Base-by-base conservation (phyloP, 345 rosid genomes). In the Euphorbia tirucalli region DNA sequence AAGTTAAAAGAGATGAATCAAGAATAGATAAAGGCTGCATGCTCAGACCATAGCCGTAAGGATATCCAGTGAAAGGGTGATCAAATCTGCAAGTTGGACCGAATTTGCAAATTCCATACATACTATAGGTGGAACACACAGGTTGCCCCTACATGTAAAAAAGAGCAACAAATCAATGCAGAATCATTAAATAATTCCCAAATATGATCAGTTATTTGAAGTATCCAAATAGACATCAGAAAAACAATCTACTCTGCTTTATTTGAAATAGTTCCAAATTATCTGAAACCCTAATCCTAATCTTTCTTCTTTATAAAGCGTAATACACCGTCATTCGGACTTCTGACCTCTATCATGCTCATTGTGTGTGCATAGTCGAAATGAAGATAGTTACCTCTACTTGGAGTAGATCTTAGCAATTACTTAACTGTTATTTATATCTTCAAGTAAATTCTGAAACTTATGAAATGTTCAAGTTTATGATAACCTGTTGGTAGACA, bases 31-130 rank as follows among this genome's bases (percentile, higher is more conserved):
- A 68, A 9, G 87, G 73, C 56, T 81, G 81, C 78, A 81, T n/a
- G 82, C 83, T 80, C 78, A 78, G 60, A 50, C 79, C 49, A 55
- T 82, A 84, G 78, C 75, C 66, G 60, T 64, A 80, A 28, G 90
- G 71, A 72, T 85, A 87, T 66, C 80, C 77, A 72, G 81, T 56
- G 77, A 77, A 79, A 28, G 91, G 85, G 74, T 91, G 97, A 79
- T 91, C 97, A 52, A 78, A 89, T 85, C 79, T 85, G 84, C 96
- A 90, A 65, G 71, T 85, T 69, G 88, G 87, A 24, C 96, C 96
- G 43, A 64, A 87, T 80, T 89, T 87, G 83, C 96, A 90, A 57
- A 87, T 63, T 37, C 96, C 96, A 24, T 85, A 79, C 74, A 77
- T 83, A 63, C 60, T 84, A 81, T 87, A 89, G 84, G 81, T 83